A percentile compares a stretch with the other conserved stretches of the same genome.
Conservation (phyloP, 2,329 filamentous ascomycete genomes). For the Fusarium incarnatum region DNA sequence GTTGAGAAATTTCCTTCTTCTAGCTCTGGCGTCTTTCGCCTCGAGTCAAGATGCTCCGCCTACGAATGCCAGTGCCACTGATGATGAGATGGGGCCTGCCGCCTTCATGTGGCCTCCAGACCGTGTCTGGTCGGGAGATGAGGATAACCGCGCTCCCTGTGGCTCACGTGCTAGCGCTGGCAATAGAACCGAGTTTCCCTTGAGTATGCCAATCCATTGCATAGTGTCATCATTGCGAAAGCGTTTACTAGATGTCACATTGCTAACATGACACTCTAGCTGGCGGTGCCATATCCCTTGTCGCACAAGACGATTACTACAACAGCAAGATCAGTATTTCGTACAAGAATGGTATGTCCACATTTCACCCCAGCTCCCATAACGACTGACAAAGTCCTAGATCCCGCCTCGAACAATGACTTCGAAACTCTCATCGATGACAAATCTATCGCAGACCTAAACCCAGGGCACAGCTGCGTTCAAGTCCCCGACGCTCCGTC, state of each 20-base stretch:
- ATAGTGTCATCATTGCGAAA: neutral
- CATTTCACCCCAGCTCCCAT: accelerated
- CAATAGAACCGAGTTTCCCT: slow-evolving; percentile 67
- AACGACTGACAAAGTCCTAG: slow-evolving; percentile 39
- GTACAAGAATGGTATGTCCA: slow-evolving; percentile 58
- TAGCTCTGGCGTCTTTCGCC: slow-evolving; percentile 22
- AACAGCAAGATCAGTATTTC: slow-evolving; percentile 66
- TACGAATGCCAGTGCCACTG: slow-evolving; percentile 24
- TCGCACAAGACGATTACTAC: slow-evolving; percentile 68
- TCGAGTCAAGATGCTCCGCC: slow-evolving; percentile 22
- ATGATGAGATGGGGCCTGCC: slow-evolving; percentile 62
- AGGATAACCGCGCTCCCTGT: slow-evolving; percentile 69
- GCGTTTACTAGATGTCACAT: neutral
- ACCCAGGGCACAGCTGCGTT: slow-evolving; percentile 61
- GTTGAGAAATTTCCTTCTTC: slow-evolving; percentile 22
- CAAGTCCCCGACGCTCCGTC: slow-evolving; percentile 51
- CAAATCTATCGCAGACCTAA: slow-evolving; percentile 53
- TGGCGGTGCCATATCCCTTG: slow-evolving; percentile 65
- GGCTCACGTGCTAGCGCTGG: slow-evolving; percentile 61
- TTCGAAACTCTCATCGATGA: slow-evolving; percentile 55
- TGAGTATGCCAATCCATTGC: slow-evolving; percentile 52
- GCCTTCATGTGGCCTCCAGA: slow-evolving; percentile 72
- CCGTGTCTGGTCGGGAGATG: slow-evolving; percentile 64
- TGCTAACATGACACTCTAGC: slow-evolving; percentile 50
- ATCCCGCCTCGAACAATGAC: slow-evolving; percentile 55